Evolutionary conservation across 75 land plant genomes (phyloP), one percentile per base, ranked within the genome.

Genomic region (Selaginella moellendorffii): DNA sequence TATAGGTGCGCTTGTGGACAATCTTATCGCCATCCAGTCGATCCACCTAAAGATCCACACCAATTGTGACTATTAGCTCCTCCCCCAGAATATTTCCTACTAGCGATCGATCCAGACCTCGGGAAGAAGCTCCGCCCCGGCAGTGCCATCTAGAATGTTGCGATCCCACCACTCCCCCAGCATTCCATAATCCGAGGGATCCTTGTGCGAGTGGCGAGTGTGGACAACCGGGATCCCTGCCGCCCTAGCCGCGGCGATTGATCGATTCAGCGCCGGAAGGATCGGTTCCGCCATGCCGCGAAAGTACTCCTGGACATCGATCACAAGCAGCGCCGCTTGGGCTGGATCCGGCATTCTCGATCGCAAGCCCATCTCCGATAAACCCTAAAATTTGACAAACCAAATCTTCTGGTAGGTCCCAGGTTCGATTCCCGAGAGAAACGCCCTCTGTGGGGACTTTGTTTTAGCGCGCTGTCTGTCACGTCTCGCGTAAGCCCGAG

Each of bases 281-380:
- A 85, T 85, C 25, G 90, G 84, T 2, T 54, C 52, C 0, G 82
- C 95, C 26, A 81, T 81, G 63, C 80, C 70, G 30, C 76, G 46
- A 69, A 88, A 88, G 75, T 83, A 68, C 67, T 81, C 82, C 78
- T 88, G 90, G 85, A 88, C 73, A 73, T 88, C 95, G 64, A 88
- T 83, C 28, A 88, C 95, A 42, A 88, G 76, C 1, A 88, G 75
- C 29, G 69, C 90, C 1, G 80, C 65, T 21, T 69, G 19, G 27
- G 59, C 28, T 0, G 90, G 82, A 63, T 88, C 67, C 2, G 95
- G 95, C 52, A 62, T 62, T 27, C 21, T 89, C 64, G 59, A 61
- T 71, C 63, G 72, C 84, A 69, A 75, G 85, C 58, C 76, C 52
- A 24, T 58, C 60, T 67, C 42, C 63, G 19, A 25, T 23, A 27